phyloP scores from a whole-genome alignment of 164 flowering plant species.

The Vitis rupestris region DNA sequence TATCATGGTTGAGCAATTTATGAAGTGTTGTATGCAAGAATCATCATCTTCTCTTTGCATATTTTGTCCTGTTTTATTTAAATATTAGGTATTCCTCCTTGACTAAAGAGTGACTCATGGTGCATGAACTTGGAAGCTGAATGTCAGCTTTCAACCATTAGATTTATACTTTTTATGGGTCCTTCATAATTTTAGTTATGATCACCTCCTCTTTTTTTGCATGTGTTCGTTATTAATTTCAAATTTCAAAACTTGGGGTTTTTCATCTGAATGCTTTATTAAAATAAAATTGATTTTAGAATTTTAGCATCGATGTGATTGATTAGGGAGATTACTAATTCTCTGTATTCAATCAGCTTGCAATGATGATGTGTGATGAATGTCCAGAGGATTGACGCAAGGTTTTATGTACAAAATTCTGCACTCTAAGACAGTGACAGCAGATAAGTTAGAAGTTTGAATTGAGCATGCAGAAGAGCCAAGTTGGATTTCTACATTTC shows the following conservation, averaged over 20 bases:
- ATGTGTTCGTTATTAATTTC: not conserved
- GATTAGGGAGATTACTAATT: constrained; percentile 25
- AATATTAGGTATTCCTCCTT: not conserved
- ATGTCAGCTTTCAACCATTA: not conserved
- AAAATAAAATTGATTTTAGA: not conserved
- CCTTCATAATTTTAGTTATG: no score
- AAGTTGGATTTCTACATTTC: constrained; percentile 16
- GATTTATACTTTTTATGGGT: not conserved
- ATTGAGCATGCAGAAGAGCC: constrained; percentile 28
- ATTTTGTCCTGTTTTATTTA: no score
- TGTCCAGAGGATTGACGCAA: constrained; percentile 30
- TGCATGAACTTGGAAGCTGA: not conserved
- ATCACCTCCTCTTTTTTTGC: not conserved
- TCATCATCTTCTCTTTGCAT: no score
- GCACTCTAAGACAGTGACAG: constrained; percentile 25
- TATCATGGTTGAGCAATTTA: no score
- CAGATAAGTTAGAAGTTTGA: constrained; percentile 31
- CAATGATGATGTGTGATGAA: constrained; percentile 68
- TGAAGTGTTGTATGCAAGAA: no score
- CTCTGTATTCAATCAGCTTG: constrained; percentile 49
- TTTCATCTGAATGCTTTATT: not conserved
- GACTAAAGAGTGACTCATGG: not conserved
- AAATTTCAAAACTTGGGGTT: not conserved
- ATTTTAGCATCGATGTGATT: constrained; percentile 1
- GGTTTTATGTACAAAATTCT: constrained; percentile 27